phyloP scores from a whole-genome alignment of 2,329 filamentous ascomycete species.

The Pestalotiopsis sp. region DNA sequence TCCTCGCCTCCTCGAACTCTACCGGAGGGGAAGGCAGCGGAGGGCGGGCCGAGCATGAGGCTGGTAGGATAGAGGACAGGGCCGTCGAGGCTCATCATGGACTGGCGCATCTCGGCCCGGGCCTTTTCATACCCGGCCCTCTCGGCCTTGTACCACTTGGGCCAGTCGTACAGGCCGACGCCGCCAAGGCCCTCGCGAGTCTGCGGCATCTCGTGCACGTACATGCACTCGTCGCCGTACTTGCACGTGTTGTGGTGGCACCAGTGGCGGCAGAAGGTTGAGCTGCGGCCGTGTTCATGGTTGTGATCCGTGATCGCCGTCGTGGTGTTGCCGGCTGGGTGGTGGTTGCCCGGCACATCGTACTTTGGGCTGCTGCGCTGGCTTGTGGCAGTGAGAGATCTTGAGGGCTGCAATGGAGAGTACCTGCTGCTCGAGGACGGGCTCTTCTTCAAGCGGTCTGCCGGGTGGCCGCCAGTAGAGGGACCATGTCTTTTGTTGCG shows the following conservation, averaged over 20 bases:
- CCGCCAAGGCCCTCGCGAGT: constrained; percentile 40
- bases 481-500: background rate
- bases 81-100: background rate
- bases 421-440: background rate
- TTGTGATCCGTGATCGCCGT: constrained; percentile 7
- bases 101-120: background rate
- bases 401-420: background rate
- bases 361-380: background rate
- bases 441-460: background rate
- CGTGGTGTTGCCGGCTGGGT: background rate
- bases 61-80: background rate
- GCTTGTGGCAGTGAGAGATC: background rate
- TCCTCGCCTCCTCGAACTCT: background rate
- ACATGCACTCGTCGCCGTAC: constrained; percentile 45
- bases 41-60: background rate
- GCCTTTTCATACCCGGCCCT: background rate
- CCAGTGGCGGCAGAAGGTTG: constrained; percentile 47
- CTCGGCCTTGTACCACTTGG: constrained; percentile 42
- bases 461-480: background rate
- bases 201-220: constrained; percentile 50
- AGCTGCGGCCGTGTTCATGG: constrained; percentile 4
- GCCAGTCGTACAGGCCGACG: constrained; percentile 44
- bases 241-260: constrained; percentile 50
- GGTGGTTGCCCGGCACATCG: background rate
- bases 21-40: background rate